Conservation (phyloP, 768 basidiomycete species). For the Suillus spraguei region DNA sequence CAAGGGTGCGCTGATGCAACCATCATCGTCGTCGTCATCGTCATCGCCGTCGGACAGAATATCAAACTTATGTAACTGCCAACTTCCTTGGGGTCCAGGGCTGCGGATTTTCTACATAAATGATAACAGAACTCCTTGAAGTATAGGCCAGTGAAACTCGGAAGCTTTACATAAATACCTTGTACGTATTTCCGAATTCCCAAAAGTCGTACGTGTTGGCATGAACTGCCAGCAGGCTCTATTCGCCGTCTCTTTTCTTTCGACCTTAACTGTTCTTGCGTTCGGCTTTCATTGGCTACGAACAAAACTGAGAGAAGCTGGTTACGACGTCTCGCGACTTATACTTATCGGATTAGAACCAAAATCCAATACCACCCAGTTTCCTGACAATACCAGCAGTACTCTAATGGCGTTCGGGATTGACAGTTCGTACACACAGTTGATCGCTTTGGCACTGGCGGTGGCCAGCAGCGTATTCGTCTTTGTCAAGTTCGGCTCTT, state of each 20-base stretch:
- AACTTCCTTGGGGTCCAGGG: too few species aligned
- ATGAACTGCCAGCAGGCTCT: slow-evolving; percentile 54
- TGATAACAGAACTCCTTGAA: too few species aligned
- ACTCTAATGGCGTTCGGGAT: slow-evolving; percentile 20
- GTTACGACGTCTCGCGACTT: slow-evolving; percentile 58
- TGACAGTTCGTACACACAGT: slow-evolving; percentile 36
- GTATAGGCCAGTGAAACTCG: too few species aligned
- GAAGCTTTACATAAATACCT: not conserved
- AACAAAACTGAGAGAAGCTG: slow-evolving; percentile 48
- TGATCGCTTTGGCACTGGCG: slow-evolving; percentile 54
- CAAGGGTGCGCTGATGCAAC: too few species aligned
- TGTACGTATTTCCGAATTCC: not conserved
- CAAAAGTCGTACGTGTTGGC: not conserved
- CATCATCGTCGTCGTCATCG: too few species aligned
- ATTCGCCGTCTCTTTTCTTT: slow-evolving; percentile 56
- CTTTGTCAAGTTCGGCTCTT: slow-evolving; percentile 49
- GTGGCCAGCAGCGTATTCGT: slow-evolving; percentile 51
- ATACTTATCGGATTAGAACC: slow-evolving; percentile 63
- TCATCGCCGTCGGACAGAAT: too few species aligned
- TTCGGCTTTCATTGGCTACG: slow-evolving; percentile 43
- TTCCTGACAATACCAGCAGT: not conserved
- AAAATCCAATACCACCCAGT: slow-evolving; percentile 17
- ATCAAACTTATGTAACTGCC: too few species aligned
- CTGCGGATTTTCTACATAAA: too few species aligned
- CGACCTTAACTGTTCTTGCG: slow-evolving; percentile 51